phyloP scores from a whole-genome alignment of 192 early-diverging fungal genomes.

The Rhizophagus prolifer region DNA sequence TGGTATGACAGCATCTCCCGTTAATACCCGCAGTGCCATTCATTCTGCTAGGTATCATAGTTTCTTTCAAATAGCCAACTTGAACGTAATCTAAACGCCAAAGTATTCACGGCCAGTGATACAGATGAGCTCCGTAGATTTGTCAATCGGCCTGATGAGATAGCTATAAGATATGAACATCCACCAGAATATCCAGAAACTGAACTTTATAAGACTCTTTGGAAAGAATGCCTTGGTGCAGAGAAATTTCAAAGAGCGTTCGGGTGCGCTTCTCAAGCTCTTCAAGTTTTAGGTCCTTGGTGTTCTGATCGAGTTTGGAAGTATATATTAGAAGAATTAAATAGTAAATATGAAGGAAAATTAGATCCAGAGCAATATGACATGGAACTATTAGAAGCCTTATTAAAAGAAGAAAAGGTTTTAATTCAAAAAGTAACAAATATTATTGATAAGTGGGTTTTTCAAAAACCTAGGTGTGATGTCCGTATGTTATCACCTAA shows the following conservation, averaged over 20 bases:
- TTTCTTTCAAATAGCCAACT: slow-evolving; percentile 39
- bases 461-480: slow-evolving; percentile 36
- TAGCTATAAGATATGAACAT: slow-evolving; percentile 49
- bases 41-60: slow-evolving; percentile 34
- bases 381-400: neutral
- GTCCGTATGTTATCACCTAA: slow-evolving; percentile 62
- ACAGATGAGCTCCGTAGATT: slow-evolving; percentile 30
- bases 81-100: slow-evolving; percentile 54
- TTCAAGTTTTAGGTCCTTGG: slow-evolving; percentile 74
- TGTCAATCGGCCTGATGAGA: slow-evolving; percentile 47
- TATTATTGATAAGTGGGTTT: slow-evolving; percentile 29
- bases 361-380: slow-evolving; percentile 11
- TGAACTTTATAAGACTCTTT: slow-evolving; percentile 40
- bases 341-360: slow-evolving; percentile 33
- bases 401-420: slow-evolving; percentile 27
- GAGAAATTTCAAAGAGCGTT: slow-evolving; percentile 46
- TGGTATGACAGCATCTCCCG: slow-evolving; percentile 94
- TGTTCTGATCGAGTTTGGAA: slow-evolving; percentile 73
- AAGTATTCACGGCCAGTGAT: slow-evolving; percentile 58
- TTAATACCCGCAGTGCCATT: slow-evolving; percentile 36
- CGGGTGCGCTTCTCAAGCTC: slow-evolving; percentile 37
- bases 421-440: slow-evolving; percentile 26
- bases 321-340: slow-evolving; percentile 44
- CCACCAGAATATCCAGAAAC: slow-evolving; percentile 48
- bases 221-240: slow-evolving; percentile 36